Conservation (phyloP, 2,329 filamentous ascomycete genomes). For the Apiospora hydei region DNA sequence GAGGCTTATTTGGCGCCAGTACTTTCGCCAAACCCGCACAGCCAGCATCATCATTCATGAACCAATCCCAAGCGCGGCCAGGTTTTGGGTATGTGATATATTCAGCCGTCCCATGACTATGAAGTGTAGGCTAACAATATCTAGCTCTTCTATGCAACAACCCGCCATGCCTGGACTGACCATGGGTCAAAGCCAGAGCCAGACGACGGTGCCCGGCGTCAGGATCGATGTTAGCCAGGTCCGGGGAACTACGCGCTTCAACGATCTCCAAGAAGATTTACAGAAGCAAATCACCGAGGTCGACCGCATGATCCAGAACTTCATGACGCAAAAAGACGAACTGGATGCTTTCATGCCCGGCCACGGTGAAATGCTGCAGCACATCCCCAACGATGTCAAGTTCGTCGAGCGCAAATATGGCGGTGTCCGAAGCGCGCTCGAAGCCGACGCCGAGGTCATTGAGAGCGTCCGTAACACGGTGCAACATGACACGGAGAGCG, state of each 20-base stretch:
- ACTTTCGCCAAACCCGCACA: constrained; percentile 6
- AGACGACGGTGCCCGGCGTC: constrained; percentile 71
- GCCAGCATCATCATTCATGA: constrained; percentile 29
- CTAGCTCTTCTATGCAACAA: background rate
- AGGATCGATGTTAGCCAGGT: constrained; percentile 82
- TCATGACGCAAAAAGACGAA: constrained; percentile 80
- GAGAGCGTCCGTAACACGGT: constrained; percentile 50
- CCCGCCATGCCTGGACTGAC: constrained; percentile 45
- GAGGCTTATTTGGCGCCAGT: constrained; percentile 28
- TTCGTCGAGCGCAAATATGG: constrained; percentile 55
- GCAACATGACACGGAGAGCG: constrained; percentile 50
- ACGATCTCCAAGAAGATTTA: constrained; percentile 83
- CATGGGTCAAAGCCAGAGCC: constrained; percentile 58
- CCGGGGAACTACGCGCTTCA: constrained; percentile 88
- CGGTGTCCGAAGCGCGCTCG: constrained; percentile 50
- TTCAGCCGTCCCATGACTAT: background rate
- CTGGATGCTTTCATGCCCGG: constrained; percentile 72
- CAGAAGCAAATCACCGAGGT: constrained; percentile 80
- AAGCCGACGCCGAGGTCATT: constrained; percentile 50
- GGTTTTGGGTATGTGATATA: constrained; percentile 42
- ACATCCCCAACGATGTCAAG: constrained; percentile 53
- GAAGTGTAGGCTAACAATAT: background rate
- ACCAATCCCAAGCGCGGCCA: constrained; percentile 38
- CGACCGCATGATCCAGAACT: constrained; percentile 80
- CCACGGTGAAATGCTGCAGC: constrained; percentile 61